phyloP scores from a whole-genome alignment of 257 asterid species.

The Solanum infundibuliforme region DNA sequence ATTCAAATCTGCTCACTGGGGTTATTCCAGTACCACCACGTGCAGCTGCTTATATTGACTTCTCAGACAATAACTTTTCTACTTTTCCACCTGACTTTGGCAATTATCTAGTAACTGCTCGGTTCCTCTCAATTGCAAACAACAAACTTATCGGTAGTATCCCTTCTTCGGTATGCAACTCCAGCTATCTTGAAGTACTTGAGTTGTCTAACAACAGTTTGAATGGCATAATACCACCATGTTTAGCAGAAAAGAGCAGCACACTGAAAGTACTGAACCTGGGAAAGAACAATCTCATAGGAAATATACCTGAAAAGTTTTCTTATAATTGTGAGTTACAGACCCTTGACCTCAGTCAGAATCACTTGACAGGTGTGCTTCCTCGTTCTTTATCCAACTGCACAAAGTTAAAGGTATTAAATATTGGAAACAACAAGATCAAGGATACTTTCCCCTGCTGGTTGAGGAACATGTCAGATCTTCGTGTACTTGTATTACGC shows the following conservation, averaged over 20 bases:
- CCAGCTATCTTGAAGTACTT: slow-evolving; percentile 25
- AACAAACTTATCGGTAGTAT: slow-evolving; percentile 31
- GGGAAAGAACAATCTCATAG: slow-evolving; percentile 33
- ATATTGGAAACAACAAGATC: slow-evolving; percentile 29
- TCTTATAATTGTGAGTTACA: slow-evolving; percentile 18
- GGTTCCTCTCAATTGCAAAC: slow-evolving; percentile 33
- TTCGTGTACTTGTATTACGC: slow-evolving; percentile 45
- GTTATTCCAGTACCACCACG: background rate
- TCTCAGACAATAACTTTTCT: slow-evolving; percentile 17
- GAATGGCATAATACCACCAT: slow-evolving; percentile 33
- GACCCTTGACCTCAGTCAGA: slow-evolving; percentile 37
- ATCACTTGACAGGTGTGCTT: slow-evolving; percentile 21
- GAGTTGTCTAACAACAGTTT: slow-evolving; percentile 45
- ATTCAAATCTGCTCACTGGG: background rate
- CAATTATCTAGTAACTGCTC: background rate
- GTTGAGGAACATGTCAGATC: slow-evolving; percentile 13
- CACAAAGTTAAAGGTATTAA: slow-evolving; percentile 18
- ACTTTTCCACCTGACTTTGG: slow-evolving; percentile 15
- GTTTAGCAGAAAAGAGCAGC: slow-evolving; percentile 13
- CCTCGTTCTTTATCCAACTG: slow-evolving; percentile 43
- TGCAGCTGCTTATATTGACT: slow-evolving; percentile 12
- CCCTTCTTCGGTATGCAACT: slow-evolving; percentile 47
- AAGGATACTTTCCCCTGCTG: slow-evolving; percentile 16
- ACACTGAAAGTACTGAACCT: slow-evolving; percentile 25
- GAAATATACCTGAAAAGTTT: slow-evolving; percentile 24